Base-by-base conservation (phyloP, 1,139 yeast genomes). In the Zygosaccharomyces pseudobailii region DNA sequence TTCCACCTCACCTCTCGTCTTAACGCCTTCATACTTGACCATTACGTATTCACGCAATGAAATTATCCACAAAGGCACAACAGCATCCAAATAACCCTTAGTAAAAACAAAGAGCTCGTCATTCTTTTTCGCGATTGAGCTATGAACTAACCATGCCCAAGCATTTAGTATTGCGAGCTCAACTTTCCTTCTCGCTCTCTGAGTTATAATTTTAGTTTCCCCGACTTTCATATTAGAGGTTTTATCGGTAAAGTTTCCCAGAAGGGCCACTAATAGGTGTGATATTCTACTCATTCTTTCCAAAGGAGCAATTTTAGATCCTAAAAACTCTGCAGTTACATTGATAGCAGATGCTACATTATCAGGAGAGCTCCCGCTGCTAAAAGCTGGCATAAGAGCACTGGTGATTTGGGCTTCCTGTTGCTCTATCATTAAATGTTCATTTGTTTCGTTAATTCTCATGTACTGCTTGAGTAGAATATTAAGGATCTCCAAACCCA, bases 321-420 rank as follows among this genome's bases (percentile, higher is more conserved):
- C 76, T 33, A 89, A 75, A 58, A 90, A 84, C 46, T 84, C 84
- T 0, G 96, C 90, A 38, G 88, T 82, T 3, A 89, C 87, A 42
- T 79, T 78, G 38, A 90, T 79, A 0, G 96, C 96, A 51, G 79
- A 79, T 19, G 87, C 80, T 4, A 94, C 89, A 0, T 88, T 78
- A 40, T 78, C 78, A 0, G 94, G 79, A 23, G 85, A 83, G 47
- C 89, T 83, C 24, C 83, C 89, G 3, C 77, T 72, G 36, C 78
- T 77, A 67, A 92, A 92, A n/a, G 95, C 88, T 0, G 97, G 96
- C 42, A 89, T 78, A 50, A 92, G 73, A 0, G 97, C 95, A 53
- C 96, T 84, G 9, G 88, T 84, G 17, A 92, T 86, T 58, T 89
- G 97, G 0, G 97, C 97, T 61, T 92, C 97, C 59, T 87, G 95